Base-by-base conservation (phyloP, 2,329 filamentous ascomycete genomes). In the Xylaria sp. region DNA sequence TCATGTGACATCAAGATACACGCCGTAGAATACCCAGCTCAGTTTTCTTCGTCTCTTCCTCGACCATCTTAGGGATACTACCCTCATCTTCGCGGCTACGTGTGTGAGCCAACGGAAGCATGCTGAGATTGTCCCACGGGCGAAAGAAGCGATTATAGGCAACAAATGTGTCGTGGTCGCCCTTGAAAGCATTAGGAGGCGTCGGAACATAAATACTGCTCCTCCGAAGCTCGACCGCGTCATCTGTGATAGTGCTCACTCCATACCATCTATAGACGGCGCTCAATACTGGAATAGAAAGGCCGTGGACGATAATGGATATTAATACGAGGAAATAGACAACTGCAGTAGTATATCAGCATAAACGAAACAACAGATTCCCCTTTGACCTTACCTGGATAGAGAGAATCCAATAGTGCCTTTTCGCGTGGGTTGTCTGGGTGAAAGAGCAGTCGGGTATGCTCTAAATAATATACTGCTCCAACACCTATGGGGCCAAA, bases 401-500 rank as follows among this genome's bases (percentile, higher is more conserved):
- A 73, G 1, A 82, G 75, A 3, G 79, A 80, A 0, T 78, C 76
- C n/a, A 82, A 66, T 13, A 84, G 70, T 39, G 74, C 70, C 45
- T 78, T 71, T 36, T 76, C 74, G 20, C 66, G 61, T 4, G 69
- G 52, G 25, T 71, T 72, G 1, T 70, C 70, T 1, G 36, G 32
- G 2, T 70, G 41, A 65, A 84, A 82, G 4, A 85, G 72, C 12
- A 83, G 77, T 8, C 78, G 76, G 1, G 81, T 80, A 65, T 84
- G 83, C 70, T 84, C 81, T 15, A 94, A 84, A 77, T 94, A 94
- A 77, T 93, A 94, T 28, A 93, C 85, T 0, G 92, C 91, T 23
- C 89, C 90, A 9, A 93, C 91, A 1, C 92, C 92, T 55, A 94
- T 93, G 0, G 92, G 92, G 0, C 91, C 92, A 72, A 94, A 94